Conservation (phyloP, 495 filamentous ascomycete genomes). For the Trichoderma gamsii region DNA sequence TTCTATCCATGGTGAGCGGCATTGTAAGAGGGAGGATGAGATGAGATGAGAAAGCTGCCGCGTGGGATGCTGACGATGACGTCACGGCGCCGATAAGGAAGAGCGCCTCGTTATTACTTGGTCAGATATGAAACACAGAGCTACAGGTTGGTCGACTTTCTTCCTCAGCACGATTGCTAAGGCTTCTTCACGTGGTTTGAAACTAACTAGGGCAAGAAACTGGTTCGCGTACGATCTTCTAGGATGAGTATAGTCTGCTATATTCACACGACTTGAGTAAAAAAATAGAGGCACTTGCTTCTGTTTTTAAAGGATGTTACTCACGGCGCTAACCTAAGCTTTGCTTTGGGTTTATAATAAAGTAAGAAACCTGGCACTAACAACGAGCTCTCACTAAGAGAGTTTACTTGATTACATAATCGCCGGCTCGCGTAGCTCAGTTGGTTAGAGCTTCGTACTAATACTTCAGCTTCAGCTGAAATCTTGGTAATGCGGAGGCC, state of each 20-base stretch:
- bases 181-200: too few species aligned
- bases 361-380: background rate
- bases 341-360: background rate
- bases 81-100: background rate
- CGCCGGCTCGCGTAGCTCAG: too few species aligned
- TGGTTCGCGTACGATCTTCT: too few species aligned
- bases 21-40: background rate
- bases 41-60: background rate
- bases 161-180: too few species aligned
- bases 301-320: background rate
- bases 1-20: background rate
- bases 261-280: too few species aligned
- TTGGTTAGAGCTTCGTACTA: too few species aligned
- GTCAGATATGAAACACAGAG: too few species aligned
- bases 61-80: conserved; percentile 9
- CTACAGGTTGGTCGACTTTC: too few species aligned
- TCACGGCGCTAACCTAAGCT: background rate
- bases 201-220: too few species aligned
- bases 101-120: background rate
- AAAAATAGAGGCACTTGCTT: background rate
- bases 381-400: background rate
- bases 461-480: too few species aligned
- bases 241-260: background rate
- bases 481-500: too few species aligned
- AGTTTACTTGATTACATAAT: too few species aligned